Evolutionary conservation across 1,139 yeast genomes (phyloP).

Genomic region (Saccharomyces uvarum): DNA sequence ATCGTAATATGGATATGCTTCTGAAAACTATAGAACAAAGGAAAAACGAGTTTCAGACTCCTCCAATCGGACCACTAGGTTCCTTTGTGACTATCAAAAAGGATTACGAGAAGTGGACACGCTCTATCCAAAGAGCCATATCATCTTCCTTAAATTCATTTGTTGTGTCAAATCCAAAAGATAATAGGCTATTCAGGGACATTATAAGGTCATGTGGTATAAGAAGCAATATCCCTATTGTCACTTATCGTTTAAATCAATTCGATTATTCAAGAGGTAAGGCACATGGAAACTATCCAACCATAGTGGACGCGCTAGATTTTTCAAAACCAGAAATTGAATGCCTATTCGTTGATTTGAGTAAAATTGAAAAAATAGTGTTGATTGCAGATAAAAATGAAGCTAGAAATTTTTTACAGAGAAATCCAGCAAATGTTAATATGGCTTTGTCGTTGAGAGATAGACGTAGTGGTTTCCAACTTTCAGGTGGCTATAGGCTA

Average conservation of each 20-base stretch:
- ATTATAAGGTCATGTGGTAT: slow-evolving; percentile 37
- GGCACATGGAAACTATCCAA: slow-evolving; percentile 35
- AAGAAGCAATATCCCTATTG: slow-evolving; percentile 34
- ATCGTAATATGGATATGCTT: slow-evolving; percentile 37
- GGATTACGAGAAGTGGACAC: slow-evolving; percentile 52
- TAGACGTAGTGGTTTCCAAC: slow-evolving; percentile 41
- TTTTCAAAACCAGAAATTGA: slow-evolving; percentile 48
- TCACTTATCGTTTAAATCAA: slow-evolving; percentile 48
- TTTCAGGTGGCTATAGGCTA: slow-evolving; percentile 41
- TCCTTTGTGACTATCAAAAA: slow-evolving; percentile 48
- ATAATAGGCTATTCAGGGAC: slow-evolving; percentile 43
- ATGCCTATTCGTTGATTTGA: slow-evolving; percentile 59
- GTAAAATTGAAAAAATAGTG: slow-evolving; percentile 51
- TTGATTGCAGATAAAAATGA: slow-evolving; percentile 44
- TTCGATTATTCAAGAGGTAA: slow-evolving; percentile 44
- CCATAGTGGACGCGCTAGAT: slow-evolving; percentile 55
- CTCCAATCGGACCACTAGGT: slow-evolving; percentile 86
- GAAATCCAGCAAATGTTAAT: slow-evolving; percentile 37
- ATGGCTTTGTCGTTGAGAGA: slow-evolving; percentile 42
- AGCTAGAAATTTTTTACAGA: slow-evolving; percentile 42
- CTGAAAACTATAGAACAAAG: slow-evolving; percentile 37
- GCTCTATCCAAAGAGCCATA: slow-evolving; percentile 49
- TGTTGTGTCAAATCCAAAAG: slow-evolving; percentile 58
- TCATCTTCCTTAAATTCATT: slow-evolving; percentile 51
- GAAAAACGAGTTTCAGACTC: slow-evolving; percentile 35